phyloP scores from a whole-genome alignment of 2,329 filamentous ascomycete species.

The Cladosporium sphaerospermum region DNA sequence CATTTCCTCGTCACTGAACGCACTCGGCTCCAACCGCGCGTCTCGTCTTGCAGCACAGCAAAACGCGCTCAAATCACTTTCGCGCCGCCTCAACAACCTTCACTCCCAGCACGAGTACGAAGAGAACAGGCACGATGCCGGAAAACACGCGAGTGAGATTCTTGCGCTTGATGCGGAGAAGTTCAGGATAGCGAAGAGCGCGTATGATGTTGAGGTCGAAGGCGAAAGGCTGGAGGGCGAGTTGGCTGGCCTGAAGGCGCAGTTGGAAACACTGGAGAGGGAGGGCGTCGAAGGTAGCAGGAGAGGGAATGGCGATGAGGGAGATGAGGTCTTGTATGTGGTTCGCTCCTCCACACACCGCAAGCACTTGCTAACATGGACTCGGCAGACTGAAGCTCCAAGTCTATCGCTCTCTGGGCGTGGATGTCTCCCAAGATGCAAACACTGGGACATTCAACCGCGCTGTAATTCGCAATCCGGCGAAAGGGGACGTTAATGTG shows the following conservation, averaged over 20 bases:
- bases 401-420: slow-evolving; percentile 84
- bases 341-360: not conserved
- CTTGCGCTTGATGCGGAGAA: slow-evolving; percentile 85
- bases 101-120: slow-evolving; percentile 72
- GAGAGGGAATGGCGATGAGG: slow-evolving; percentile 36
- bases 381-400: slow-evolving; percentile 64
- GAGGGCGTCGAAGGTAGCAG: slow-evolving; percentile 75
- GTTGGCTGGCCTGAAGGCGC: slow-evolving; percentile 65
- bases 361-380: not conserved
- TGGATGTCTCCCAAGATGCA: slow-evolving; percentile 74
- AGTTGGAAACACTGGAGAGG: slow-evolving; percentile 74
- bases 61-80: slow-evolving; percentile 49
- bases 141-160: slow-evolving; percentile 76
- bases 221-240: slow-evolving; percentile 83
- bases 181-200: slow-evolving; percentile 88
- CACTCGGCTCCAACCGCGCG: slow-evolving; percentile 77
- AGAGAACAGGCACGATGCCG: slow-evolving; percentile 65
- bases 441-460: slow-evolving; percentile 74
- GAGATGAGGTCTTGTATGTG: slow-evolving; percentile 45
- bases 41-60: slow-evolving; percentile 53
- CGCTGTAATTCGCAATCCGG: slow-evolving; percentile 65
- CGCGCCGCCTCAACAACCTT: slow-evolving; percentile 68
- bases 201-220: slow-evolving; percentile 84
- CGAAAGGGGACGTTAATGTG: slow-evolving; percentile 80
- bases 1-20: slow-evolving; percentile 74